phyloP scores from a whole-genome alignment of 176 grass and related monocot genomes.

The Raddia distichophylla region DNA sequence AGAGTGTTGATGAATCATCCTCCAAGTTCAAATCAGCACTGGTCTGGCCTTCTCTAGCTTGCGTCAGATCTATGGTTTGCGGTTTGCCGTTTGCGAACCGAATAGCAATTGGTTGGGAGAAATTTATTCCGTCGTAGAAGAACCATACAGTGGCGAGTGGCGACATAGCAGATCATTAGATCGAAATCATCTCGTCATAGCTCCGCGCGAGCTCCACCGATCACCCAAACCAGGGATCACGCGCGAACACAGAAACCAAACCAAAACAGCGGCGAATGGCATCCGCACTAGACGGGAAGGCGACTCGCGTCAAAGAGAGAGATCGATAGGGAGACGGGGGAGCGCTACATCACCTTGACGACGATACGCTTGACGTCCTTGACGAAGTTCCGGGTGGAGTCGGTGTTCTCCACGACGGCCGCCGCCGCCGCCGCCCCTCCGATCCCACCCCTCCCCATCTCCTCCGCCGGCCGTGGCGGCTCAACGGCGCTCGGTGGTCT shows the following conservation, averaged over 20 bases:
- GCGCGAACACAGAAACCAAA: neutral
- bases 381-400: slow-evolving; percentile 64
- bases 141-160: neutral
- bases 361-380: slow-evolving; percentile 76
- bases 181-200: neutral
- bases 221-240: neutral
- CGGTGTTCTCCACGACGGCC: slow-evolving; percentile 58
- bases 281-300: neutral
- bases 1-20: neutral
- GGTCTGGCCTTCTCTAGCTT: too few species aligned
- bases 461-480: slow-evolving; percentile 2
- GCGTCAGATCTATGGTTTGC: too few species aligned
- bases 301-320: neutral
- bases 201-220: neutral
- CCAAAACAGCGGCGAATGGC: neutral
- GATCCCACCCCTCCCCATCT: slow-evolving; percentile 61
- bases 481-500: neutral
- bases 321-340: too few species aligned
- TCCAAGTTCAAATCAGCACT: neutral
- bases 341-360: slow-evolving; percentile 56
- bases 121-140: neutral
- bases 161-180: neutral
- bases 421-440: slow-evolving; percentile 23
- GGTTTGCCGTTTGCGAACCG: neutral
- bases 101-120: neutral